phyloP scores from a whole-genome alignment of 1,284 basidiomycete species.

The Pholiota adiposa region DNA sequence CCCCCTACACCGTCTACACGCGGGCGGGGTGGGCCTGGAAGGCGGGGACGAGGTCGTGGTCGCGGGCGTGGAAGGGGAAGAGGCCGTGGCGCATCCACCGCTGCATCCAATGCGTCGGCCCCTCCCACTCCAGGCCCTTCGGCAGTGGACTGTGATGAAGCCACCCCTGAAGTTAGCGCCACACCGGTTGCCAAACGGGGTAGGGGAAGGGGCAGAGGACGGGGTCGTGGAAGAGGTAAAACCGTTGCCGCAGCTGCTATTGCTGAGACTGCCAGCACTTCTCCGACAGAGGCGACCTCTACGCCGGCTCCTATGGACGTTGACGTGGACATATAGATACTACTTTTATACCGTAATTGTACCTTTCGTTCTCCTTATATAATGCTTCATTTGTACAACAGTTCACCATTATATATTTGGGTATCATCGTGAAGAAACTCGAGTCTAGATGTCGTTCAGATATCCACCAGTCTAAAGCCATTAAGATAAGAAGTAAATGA shows the following conservation, averaged over 20 bases:
- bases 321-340: conserved; percentile 26
- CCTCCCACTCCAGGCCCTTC: conserved; percentile 14
- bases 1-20: conserved; percentile 26
- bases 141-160: conserved; percentile 17
- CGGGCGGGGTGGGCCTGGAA: conserved; percentile 32
- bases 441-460: neutral
- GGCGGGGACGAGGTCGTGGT: conserved; percentile 25
- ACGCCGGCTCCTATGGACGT: conserved; percentile 33
- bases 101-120: conserved; percentile 9
- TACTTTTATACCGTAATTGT: conserved; percentile 3
- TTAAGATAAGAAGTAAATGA: neutral
- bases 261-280: conserved; percentile 31
- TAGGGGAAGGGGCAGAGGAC: conserved; percentile 22
- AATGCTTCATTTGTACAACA: conserved; percentile 8
- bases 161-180: conserved; percentile 10
- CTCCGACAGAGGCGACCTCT: conserved; percentile 28
- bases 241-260: conserved; percentile 5
- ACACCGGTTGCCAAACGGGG: conserved; percentile 20
- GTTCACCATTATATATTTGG: neutral
- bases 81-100: conserved; percentile 22
- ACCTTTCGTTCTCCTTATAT: neutral
- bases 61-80: conserved; percentile 33
- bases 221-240: conserved; percentile 20
- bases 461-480: no score
- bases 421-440: neutral